These are phyloP conservation scores for Eucalyptus sideroxylon DNA, from an alignment of 345 rosid species.

Conservation along the genomic window DNA sequence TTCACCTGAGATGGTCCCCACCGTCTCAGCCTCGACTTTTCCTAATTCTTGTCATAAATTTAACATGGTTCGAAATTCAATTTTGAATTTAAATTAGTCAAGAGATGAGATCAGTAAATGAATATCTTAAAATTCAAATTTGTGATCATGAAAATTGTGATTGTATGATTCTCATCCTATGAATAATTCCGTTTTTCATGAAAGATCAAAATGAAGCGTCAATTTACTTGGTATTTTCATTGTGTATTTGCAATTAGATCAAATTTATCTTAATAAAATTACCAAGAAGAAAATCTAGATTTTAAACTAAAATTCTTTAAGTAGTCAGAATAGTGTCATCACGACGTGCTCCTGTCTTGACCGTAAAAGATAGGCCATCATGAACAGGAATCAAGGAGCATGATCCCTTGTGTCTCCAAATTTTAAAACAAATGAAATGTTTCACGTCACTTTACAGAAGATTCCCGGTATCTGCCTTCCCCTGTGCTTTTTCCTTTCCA, in stretches of 20 bases:
- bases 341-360: background rate
- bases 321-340: background rate
- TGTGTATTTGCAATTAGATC: background rate
- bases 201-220: background rate
- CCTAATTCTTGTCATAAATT: background rate
- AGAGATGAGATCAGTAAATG: accelerated
- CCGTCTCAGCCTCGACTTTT: background rate
- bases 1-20: background rate
- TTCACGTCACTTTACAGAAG: background rate
- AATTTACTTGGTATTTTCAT: background rate
- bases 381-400: background rate
- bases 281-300: background rate
- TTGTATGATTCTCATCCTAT: background rate
- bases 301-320: background rate
- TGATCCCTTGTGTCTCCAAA: background rate
- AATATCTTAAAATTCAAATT: background rate
- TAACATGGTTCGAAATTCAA: background rate
- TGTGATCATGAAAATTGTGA: background rate
- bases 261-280: background rate
- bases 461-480: background rate
- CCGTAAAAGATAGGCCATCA: background rate
- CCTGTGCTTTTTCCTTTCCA: background rate
- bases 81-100: background rate
- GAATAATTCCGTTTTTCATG: background rate
- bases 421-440: background rate